phyloP scores from a whole-genome alignment of 1,284 basidiomycete genomes.

The Kwoniella shivajii region DNA sequence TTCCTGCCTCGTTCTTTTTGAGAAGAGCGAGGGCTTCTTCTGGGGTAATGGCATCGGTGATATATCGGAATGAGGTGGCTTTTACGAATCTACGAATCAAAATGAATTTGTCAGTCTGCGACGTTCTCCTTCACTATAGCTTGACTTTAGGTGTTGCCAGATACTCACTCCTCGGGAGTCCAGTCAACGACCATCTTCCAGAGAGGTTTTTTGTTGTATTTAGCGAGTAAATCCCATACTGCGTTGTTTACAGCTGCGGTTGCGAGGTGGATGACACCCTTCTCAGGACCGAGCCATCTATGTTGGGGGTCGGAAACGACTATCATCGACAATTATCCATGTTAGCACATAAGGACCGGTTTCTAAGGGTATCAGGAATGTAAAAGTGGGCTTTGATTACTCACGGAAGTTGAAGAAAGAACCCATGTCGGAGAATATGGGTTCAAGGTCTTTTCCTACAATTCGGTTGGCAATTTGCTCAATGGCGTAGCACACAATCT shows the following conservation, averaged over 20 bases:
- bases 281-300: constrained; percentile 68
- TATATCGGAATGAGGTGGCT: constrained; percentile 84
- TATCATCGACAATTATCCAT: constrained; percentile 13
- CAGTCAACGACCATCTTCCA: constrained; percentile 62
- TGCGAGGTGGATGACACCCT: constrained; percentile 61
- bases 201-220: constrained; percentile 58
- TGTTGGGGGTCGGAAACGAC: constrained; percentile 83
- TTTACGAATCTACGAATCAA: constrained; percentile 62
- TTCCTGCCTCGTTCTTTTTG: constrained; percentile 72
- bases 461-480: constrained; percentile 74
- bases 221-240: constrained; percentile 59
- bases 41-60: constrained; percentile 87
- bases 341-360: neutral
- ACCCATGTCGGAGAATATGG: constrained; percentile 86
- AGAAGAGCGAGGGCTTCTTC: constrained; percentile 86
- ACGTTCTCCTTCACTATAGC: too few relatives aligned
- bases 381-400: constrained; percentile 12
- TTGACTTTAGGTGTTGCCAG: too few relatives aligned
- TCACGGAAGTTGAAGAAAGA: constrained; percentile 53
- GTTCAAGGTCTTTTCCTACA: constrained; percentile 79
- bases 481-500: constrained; percentile 85
- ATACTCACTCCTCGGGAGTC: constrained; percentile 65
- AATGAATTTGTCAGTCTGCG: neutral
- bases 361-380: too few relatives aligned
- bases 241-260: constrained; percentile 60